Conservation (phyloP, 495 filamentous ascomycete species). For the Glarea lozoyensis region DNA sequence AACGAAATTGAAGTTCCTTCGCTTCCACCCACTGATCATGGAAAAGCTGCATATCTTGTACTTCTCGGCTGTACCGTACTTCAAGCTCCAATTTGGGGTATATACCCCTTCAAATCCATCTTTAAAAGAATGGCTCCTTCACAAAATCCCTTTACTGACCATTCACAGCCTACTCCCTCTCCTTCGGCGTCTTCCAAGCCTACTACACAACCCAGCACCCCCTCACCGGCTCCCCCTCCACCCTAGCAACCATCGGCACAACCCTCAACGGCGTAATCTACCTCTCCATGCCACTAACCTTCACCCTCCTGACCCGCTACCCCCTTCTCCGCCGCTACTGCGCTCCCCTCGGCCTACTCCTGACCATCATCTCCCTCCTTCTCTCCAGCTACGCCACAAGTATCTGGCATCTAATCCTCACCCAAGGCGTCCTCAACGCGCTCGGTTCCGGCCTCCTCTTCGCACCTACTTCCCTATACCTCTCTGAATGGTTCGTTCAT, state of each 20-base stretch:
- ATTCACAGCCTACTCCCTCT: conserved; percentile 36
- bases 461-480: conserved; percentile 27
- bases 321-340: conserved; percentile 24
- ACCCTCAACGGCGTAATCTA: conserved; percentile 12
- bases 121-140: background rate
- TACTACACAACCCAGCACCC: conserved; percentile 36
- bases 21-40: conserved; percentile 42
- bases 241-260: conserved; percentile 26
- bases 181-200: conserved; percentile 42
- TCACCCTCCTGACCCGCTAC: conserved; percentile 15
- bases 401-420: conserved; percentile 37
- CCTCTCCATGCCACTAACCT: background rate
- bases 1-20: conserved; percentile 18
- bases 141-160: conserved; percentile 13
- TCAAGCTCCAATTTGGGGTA: conserved; percentile 53
- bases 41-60: conserved; percentile 48
- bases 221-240: conserved; percentile 24
- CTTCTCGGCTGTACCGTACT: conserved; percentile 46
- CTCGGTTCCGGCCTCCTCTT: conserved; percentile 30
- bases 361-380: conserved; percentile 23
- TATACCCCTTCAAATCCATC: conserved; percentile 7
- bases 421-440: conserved; percentile 40
- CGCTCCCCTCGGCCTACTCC: conserved; percentile 17
- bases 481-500: conserved; percentile 39
- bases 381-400: conserved; percentile 36